Percentiles rank a stretch among this genome's conserved stretches.
phyloP scores from a whole-genome alignment of 2,329 filamentous ascomycete species.

The Chaetothyriales sp. region DNA sequence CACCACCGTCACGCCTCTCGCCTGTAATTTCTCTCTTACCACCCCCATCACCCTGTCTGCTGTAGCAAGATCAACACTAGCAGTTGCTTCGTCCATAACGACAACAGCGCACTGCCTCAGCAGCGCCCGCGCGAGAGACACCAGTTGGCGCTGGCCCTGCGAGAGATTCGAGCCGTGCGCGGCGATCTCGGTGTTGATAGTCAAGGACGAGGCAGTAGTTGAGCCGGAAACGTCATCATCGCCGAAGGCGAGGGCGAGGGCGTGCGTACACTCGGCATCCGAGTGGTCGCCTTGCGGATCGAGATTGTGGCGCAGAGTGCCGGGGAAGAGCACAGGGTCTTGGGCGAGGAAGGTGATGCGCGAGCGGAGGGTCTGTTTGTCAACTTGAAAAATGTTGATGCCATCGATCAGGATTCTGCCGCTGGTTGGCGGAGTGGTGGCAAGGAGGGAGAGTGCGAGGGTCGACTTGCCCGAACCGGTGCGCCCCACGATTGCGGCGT shows the following conservation, averaged over 20 bases:
- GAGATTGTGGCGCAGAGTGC: slow-evolving; percentile 48
- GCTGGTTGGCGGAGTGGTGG: slow-evolving; percentile 35
- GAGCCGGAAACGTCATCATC: slow-evolving; percentile 27
- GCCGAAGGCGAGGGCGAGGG: slow-evolving; percentile 41
- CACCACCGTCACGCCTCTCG: slow-evolving; percentile 43
- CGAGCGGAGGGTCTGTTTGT: slow-evolving; percentile 45
- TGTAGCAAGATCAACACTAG: slow-evolving; percentile 50
- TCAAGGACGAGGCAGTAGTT: slow-evolving; percentile 28
- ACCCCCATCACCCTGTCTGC: slow-evolving; percentile 42
- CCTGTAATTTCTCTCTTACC: slow-evolving; percentile 41
- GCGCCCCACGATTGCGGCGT: slow-evolving; percentile 66
- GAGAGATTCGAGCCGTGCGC: slow-evolving; percentile 48
- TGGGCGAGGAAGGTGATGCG: slow-evolving; percentile 55
- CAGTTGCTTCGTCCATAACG: slow-evolving; percentile 54
- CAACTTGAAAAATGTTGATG: slow-evolving; percentile 46
- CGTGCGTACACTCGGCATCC: slow-evolving; percentile 40
- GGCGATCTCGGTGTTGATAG: slow-evolving; percentile 42
- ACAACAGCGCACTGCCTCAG: slow-evolving; percentile 47
- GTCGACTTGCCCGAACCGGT: slow-evolving; percentile 76
- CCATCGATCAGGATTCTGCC: slow-evolving; percentile 48
- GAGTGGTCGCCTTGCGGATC: slow-evolving; percentile 46
- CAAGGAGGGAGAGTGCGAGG: slow-evolving; percentile 48
- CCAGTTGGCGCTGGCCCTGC: slow-evolving; percentile 52
- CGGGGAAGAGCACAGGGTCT: slow-evolving; percentile 52
- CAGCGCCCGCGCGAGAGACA: slow-evolving; percentile 50